These are phyloP conservation scores for Pseudozyma flocculosa DNA, from an alignment of 1,284 basidiomycete genomes.

Conservation along the genomic window DNA sequence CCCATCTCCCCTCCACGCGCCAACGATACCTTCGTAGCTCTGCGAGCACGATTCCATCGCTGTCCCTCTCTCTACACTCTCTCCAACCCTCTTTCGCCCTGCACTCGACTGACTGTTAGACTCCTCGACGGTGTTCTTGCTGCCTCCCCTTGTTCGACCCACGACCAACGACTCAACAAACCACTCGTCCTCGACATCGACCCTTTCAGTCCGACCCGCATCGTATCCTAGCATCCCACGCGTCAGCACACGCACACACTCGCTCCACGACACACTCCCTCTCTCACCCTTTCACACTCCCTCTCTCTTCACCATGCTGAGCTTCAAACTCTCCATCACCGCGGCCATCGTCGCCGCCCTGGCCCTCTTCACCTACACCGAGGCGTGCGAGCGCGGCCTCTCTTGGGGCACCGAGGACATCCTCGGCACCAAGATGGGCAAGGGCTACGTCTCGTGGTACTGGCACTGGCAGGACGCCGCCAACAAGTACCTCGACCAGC, in stretches of 20 bases:
- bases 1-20: background rate
- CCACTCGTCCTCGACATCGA: no score
- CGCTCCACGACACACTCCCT: no score
- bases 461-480: conserved; percentile 54
- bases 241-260: no score
- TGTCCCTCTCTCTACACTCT: conserved; percentile 1
- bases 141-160: no score
- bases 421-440: conserved; percentile 36
- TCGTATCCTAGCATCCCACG: no score
- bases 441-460: conserved; percentile 47
- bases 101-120: no score
- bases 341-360: background rate
- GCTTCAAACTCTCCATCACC: no score
- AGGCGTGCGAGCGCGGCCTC: conserved; percentile 25
- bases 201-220: no score
- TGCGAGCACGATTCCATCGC: conserved; percentile 1
- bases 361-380: background rate
- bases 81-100: background rate
- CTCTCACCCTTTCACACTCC: no score
- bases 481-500: conserved; percentile 14
- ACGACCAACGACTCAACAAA: no score
- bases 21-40: background rate
- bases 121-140: no score
- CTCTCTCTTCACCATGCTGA: no score
- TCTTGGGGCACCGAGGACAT: conserved; percentile 49